A percentile compares a stretch with the other conserved stretches of the same genome.
Conservation (phyloP, 768 basidiomycete genomes). For the Trametes punicea region DNA sequence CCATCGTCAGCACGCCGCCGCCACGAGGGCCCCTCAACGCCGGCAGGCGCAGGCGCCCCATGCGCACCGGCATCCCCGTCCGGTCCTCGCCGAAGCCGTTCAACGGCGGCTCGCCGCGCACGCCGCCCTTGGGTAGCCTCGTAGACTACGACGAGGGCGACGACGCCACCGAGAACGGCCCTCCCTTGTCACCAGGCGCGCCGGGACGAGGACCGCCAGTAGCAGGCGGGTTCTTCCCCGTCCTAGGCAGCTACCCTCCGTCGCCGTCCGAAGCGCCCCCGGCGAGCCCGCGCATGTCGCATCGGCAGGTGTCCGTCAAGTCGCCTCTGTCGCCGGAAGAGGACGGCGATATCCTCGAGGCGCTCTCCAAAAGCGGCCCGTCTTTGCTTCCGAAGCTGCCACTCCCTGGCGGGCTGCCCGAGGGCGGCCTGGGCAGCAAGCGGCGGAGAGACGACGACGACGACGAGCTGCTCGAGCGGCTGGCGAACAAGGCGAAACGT, state of each 20-base stretch:
- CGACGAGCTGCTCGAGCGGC: constrained; percentile 60
- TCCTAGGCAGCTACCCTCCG: background rate
- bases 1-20: constrained; percentile 31
- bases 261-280: constrained; percentile 10
- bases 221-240: constrained; percentile 13
- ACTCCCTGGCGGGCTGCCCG: constrained; percentile 6
- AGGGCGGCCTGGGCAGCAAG: constrained; percentile 15
- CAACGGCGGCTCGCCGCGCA: constrained; percentile 37
- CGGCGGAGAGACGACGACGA: constrained; percentile 55
- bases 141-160: constrained; percentile 83
- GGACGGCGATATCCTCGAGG: constrained; percentile 52
- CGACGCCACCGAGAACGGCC: constrained; percentile 17
- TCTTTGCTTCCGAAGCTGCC: constrained; percentile 18
- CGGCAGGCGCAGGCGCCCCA: constrained; percentile 55
- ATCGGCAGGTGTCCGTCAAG: constrained; percentile 34
- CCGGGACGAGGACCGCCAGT: constrained; percentile 12
- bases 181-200: background rate
- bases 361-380: constrained; percentile 40
- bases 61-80: constrained; percentile 19
- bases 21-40: constrained; percentile 31
- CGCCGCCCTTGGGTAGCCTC: constrained; percentile 56
- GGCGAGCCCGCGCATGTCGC: constrained; percentile 34
- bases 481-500: constrained; percentile 46
- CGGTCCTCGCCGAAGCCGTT: constrained; percentile 20
- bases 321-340: constrained; percentile 44